A percentile compares a stretch with the other conserved stretches of the same genome.
phyloP scores from a whole-genome alignment of 495 filamentous ascomycete species.

The Symbiotaphrina buchneri region DNA sequence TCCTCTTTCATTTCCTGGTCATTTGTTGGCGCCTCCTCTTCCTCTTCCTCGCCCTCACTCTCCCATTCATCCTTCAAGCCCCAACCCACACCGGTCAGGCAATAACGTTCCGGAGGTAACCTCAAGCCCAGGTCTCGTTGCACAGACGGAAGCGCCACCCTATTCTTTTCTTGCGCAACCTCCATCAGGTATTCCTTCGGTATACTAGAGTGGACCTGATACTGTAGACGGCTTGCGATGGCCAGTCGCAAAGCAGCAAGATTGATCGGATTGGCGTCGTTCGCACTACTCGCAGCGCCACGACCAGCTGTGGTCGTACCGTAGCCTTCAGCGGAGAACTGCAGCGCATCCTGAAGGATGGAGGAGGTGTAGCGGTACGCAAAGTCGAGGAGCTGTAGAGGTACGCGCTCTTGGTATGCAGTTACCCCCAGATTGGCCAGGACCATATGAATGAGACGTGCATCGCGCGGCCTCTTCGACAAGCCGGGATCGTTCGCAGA shows the following conservation, averaged over 20 bases:
- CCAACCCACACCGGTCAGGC: constrained; percentile 71
- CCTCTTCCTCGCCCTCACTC: constrained; percentile 20
- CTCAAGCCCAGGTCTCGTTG: constrained; percentile 61
- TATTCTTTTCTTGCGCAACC: constrained; percentile 62
- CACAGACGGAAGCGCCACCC: constrained; percentile 53
- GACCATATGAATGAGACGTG: constrained; percentile 75
- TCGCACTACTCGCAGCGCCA: constrained; percentile 14
- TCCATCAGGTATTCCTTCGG: constrained; percentile 78
- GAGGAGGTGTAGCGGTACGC: constrained; percentile 61
- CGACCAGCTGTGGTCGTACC: constrained; percentile 12
- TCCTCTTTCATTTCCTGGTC: constrained; percentile 9
- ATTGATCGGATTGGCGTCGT: constrained; percentile 19
- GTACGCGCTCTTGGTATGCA: constrained; percentile 82
- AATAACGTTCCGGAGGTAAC: constrained; percentile 78
- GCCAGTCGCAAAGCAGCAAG: constrained; percentile 36
- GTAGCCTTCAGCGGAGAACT: constrained; percentile 22
- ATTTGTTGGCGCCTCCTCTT: constrained; percentile 24
- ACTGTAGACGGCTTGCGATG: constrained; percentile 36
- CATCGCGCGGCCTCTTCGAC: constrained; percentile 66
- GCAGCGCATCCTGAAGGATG: constrained; percentile 31
- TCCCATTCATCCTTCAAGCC: constrained; percentile 59
- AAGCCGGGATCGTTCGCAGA: constrained; percentile 36
- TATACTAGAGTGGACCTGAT: constrained; percentile 39
- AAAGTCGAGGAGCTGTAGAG: constrained; percentile 86
- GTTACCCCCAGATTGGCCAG: constrained; percentile 72